These are phyloP conservation scores for Gnomoniopsis sp. DNA, from an alignment of 2,329 filamentous ascomycete species.

Conservation along the genomic window DNA sequence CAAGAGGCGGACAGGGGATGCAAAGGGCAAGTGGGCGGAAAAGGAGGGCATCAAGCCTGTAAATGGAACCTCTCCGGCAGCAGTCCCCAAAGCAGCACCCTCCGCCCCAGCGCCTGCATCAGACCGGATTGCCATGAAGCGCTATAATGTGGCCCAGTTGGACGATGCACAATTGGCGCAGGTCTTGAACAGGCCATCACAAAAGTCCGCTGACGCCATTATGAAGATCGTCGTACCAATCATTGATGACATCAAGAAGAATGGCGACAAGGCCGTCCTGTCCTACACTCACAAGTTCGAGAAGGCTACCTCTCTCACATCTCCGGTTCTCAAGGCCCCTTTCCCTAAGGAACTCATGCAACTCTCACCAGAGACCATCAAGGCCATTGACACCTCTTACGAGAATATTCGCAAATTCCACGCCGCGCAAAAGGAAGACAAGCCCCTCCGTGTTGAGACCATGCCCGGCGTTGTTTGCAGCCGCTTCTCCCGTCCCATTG, in stretches of 20 bases:
- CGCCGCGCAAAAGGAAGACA: constrained; percentile 80
- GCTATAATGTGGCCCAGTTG: constrained; percentile 66
- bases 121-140: constrained; percentile 74
- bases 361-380: constrained; percentile 74
- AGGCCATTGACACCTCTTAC: constrained; percentile 90
- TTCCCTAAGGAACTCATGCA: constrained; percentile 86
- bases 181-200: constrained; percentile 82
- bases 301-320: constrained; percentile 85
- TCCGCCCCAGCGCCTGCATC: constrained; percentile 24
- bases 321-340: constrained; percentile 84
- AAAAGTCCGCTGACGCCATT: constrained; percentile 91
- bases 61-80: constrained; percentile 30
- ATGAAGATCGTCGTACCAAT: constrained; percentile 89
- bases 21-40: constrained; percentile 87
- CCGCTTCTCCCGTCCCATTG: constrained; percentile 87
- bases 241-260: constrained; percentile 77
- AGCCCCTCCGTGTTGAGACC: constrained; percentile 82
- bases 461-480: constrained; percentile 97
- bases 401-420: constrained; percentile 96
- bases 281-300: constrained; percentile 98
- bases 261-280: constrained; percentile 84
- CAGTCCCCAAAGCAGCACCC: constrained; percentile 27
- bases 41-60: constrained; percentile 66
- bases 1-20: constrained; percentile 87
- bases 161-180: constrained; percentile 64